Evolutionary conservation across 2,329 filamentous ascomycete species (phyloP).

Genomic region (Aspergillus niger): DNA sequence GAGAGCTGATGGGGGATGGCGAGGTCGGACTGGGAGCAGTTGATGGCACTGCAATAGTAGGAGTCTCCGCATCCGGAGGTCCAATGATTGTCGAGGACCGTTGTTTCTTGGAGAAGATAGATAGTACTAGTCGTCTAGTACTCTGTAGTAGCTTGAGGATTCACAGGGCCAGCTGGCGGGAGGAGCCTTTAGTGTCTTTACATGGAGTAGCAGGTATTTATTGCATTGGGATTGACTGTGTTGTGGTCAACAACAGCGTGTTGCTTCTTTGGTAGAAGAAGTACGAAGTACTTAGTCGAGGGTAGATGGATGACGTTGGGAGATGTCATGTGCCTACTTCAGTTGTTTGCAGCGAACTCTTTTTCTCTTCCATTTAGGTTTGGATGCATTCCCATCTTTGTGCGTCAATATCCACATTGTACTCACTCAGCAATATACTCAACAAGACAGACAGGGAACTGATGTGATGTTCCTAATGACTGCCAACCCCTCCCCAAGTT

Average conservation of each 20-base stretch:
- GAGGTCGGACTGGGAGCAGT: neutral
- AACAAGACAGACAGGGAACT: neutral
- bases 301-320: neutral
- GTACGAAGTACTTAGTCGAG: neutral
- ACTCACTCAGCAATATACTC: no score
- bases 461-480: neutral
- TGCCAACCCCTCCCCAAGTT: neutral
- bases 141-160: neutral
- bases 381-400: neutral
- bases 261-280: neutral
- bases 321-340: neutral
- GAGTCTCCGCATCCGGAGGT: conserved; percentile 6
- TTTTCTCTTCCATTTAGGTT: neutral
- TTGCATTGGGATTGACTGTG: neutral
- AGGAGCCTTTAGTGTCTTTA: neutral
- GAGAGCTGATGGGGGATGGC: conserved; percentile 9
- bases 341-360: neutral
- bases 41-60: neutral
- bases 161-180: neutral
- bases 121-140: neutral
- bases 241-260: neutral
- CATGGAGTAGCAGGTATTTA: neutral
- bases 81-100: neutral
- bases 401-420: neutral
- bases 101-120: no score